phyloP scores from a whole-genome alignment of 2,329 filamentous ascomycete species.

The Chalaropsis thielavioides region DNA sequence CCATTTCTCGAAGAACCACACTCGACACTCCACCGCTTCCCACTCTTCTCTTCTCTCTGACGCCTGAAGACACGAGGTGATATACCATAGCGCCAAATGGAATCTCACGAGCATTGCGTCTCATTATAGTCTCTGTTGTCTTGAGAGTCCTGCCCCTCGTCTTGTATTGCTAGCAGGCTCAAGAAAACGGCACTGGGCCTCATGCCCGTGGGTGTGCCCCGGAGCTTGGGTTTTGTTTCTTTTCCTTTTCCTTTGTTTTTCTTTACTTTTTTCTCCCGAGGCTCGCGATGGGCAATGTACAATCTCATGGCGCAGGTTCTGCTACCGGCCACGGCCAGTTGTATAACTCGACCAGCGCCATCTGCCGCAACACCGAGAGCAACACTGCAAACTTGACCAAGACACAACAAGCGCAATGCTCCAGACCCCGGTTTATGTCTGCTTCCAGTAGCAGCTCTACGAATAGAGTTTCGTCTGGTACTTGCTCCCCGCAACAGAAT shows the following conservation, averaged over 20 bases:
- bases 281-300: background rate
- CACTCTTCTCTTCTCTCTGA: background rate
- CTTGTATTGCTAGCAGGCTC: background rate
- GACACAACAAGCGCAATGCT: background rate
- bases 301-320: background rate
- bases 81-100: background rate
- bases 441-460: background rate
- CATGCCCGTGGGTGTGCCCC: constrained; percentile 1
- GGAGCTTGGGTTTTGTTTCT: constrained; percentile 3
- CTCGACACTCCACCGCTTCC: background rate
- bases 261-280: background rate
- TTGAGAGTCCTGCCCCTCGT: background rate
- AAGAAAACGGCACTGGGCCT: background rate
- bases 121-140: background rate
- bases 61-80: background rate
- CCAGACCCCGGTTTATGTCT: background rate
- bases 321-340: background rate
- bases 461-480: background rate
- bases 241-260: background rate
- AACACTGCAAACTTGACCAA: background rate
- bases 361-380: background rate
- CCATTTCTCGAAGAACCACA: background rate
- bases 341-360: background rate
- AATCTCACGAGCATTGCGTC: background rate
- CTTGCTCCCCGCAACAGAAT: background rate